Percentiles rank a stretch among this genome's conserved stretches.
These are phyloP conservation scores for Kwoniella shandongensis DNA, from an alignment of 768 basidiomycete genomes.

Conservation along the genomic window DNA sequence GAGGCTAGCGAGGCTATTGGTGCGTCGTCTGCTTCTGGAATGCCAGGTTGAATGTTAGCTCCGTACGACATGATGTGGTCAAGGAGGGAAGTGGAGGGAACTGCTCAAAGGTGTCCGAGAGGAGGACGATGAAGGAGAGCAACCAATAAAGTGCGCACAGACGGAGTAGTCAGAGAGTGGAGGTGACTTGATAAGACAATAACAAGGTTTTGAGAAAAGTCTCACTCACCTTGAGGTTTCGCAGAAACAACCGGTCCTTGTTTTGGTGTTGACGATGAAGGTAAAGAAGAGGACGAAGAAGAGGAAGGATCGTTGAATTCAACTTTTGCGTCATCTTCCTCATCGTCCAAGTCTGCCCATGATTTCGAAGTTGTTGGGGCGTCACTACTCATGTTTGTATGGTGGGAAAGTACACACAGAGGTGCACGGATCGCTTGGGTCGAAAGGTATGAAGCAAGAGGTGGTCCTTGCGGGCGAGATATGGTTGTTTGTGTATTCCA, in stretches of 20 bases:
- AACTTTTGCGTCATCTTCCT: slow-evolving; percentile 17
- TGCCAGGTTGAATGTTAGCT: not conserved
- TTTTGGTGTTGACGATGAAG: slow-evolving; percentile 11
- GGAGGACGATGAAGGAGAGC: no score
- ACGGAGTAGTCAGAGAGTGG: no score
- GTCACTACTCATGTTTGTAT: slow-evolving; percentile 3
- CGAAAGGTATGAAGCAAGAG: no score
- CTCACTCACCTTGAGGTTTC: slow-evolving; percentile 6
- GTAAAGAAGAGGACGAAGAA: slow-evolving; percentile 10
- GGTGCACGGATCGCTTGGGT: no score
- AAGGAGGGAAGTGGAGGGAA: not conserved
- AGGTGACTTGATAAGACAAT: no score
- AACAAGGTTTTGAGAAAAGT: no score
- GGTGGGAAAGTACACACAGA: no score
- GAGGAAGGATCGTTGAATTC: slow-evolving; percentile 14
- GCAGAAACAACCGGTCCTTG: not conserved
- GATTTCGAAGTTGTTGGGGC: slow-evolving; percentile 5
- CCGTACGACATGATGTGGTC: not conserved
- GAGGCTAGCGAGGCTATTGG: slow-evolving; percentile 37
- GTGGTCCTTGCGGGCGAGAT: no score
- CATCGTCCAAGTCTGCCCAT: slow-evolving; percentile 22
- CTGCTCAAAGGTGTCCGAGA: no score
- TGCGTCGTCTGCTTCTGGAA: slow-evolving; percentile 16
- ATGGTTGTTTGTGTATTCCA: no score
- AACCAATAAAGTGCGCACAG: not conserved